Conservation (phyloP, 2,329 filamentous ascomycete genomes). For the Akanthomyces muscarius region DNA sequence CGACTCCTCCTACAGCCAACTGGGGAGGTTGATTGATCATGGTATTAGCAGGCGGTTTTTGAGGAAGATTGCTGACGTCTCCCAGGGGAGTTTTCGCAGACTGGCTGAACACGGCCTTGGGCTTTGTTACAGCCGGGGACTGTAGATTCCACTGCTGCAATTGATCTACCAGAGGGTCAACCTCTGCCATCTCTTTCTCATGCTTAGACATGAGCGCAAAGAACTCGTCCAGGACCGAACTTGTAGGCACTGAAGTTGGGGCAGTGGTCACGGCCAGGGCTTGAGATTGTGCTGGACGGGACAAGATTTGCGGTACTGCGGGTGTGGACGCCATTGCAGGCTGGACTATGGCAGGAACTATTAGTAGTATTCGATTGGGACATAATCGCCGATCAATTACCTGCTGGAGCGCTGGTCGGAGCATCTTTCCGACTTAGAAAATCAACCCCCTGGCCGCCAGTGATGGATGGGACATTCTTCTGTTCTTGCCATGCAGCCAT, state of each 20-base stretch:
- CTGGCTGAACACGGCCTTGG: neutral
- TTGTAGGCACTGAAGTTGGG: neutral
- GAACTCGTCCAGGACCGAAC: neutral
- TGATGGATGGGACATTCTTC: neutral
- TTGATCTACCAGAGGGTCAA: slow-evolving; percentile 6
- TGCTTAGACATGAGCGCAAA: neutral
- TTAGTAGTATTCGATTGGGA: neutral
- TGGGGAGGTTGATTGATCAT: too few species aligned
- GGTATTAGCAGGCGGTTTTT: neutral
- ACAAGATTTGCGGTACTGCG: neutral
- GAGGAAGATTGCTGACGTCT: neutral
- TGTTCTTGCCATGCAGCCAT: slow-evolving; percentile 3
- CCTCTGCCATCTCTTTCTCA: neutral
- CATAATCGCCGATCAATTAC: neutral
- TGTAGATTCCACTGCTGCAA: slow-evolving; percentile 5
- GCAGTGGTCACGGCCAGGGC: neutral
- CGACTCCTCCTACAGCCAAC: neutral
- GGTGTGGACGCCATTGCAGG: neutral
- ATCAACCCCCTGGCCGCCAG: slow-evolving; percentile 8
- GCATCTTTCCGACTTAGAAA: slow-evolving; percentile 9
- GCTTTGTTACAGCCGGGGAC: neutral
- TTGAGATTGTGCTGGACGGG: neutral
- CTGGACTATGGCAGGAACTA: neutral
- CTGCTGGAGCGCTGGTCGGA: neutral
- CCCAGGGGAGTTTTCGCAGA: neutral